Evolutionary conservation across 2,329 filamentous ascomycete genomes (phyloP).

Genomic region (Claviceps quebecensis): DNA sequence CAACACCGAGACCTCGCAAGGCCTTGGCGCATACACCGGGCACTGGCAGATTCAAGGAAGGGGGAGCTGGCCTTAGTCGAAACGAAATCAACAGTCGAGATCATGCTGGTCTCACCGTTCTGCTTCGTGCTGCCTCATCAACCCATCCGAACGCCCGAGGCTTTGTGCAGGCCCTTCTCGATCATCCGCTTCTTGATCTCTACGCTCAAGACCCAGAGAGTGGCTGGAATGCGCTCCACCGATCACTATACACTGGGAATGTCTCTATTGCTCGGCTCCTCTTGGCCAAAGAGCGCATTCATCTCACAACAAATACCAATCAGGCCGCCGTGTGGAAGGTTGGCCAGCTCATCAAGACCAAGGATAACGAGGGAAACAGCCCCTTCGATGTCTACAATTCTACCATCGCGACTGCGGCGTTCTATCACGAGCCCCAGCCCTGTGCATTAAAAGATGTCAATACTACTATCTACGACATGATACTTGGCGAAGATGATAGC

Average conservation of each 20-base stretch:
- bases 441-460: constrained; percentile 46
- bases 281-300: constrained; percentile 60
- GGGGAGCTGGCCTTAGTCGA: constrained; percentile 29
- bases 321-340: constrained; percentile 46
- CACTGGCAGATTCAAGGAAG: constrained; percentile 29
- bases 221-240: constrained; percentile 89
- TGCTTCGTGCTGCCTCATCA: constrained; percentile 75
- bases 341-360: constrained; percentile 77
- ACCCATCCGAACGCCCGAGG: constrained; percentile 50
- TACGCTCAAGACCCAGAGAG: constrained; percentile 81
- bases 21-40: constrained; percentile 33
- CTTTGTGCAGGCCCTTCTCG: constrained; percentile 68
- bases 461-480: constrained; percentile 32
- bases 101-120: constrained; percentile 62
- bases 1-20: constrained; percentile 35
- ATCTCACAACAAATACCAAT: constrained; percentile 42
- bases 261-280: constrained; percentile 73
- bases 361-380: constrained; percentile 87
- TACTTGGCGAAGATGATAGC: constrained; percentile 36
- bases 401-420: constrained; percentile 52
- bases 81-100: constrained; percentile 78
- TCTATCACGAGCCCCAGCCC: neutral
- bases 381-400: constrained; percentile 87
- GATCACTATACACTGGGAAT: constrained; percentile 82
- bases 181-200: constrained; percentile 71